Evolutionary conservation across 2,329 filamentous ascomycete genomes (phyloP).

Genomic region (Clonostachys solani): DNA sequence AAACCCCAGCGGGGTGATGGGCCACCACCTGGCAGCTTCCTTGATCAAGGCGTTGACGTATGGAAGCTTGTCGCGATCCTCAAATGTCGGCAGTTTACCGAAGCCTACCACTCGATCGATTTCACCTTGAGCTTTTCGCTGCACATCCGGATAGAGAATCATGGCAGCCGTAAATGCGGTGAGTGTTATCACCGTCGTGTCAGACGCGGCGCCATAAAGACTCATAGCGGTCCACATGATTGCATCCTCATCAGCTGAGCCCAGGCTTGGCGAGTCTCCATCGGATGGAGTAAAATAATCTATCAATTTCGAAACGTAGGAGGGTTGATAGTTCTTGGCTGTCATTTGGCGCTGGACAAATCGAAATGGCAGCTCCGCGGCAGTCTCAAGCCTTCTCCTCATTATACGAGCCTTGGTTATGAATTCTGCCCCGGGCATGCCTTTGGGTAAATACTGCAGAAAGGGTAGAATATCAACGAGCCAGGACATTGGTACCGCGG

Average conservation of each 20-base stretch:
- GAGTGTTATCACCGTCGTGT: slow-evolving; percentile 12
- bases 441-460: slow-evolving; percentile 4
- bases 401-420: slow-evolving; percentile 11
- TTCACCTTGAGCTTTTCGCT: slow-evolving; percentile 26
- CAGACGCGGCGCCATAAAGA: slow-evolving; percentile 12
- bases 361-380: slow-evolving; percentile 10
- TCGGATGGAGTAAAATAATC: not conserved
- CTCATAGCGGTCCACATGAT: slow-evolving; percentile 8
- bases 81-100: slow-evolving; percentile 30
- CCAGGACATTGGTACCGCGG: slow-evolving; percentile 12
- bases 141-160: slow-evolving; percentile 30
- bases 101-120: slow-evolving; percentile 34
- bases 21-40: slow-evolving; percentile 41
- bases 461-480: slow-evolving; percentile 13
- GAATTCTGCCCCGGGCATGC: slow-evolving; percentile 13
- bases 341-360: slow-evolving; percentile 11
- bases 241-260: slow-evolving; percentile 5
- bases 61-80: slow-evolving; percentile 32
- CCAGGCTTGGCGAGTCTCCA: not conserved
- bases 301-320: slow-evolving; percentile 3
- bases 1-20: slow-evolving; percentile 26
- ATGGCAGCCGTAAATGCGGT: slow-evolving; percentile 26
- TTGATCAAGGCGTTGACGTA: slow-evolving; percentile 40
- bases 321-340: not conserved
- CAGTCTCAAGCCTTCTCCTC: slow-evolving; percentile 7